Percentiles rank a stretch among this genome's conserved stretches.
Evolutionary conservation across 495 filamentous ascomycete genomes (phyloP).

Genomic region (Trichocladium uniseriatum): DNA sequence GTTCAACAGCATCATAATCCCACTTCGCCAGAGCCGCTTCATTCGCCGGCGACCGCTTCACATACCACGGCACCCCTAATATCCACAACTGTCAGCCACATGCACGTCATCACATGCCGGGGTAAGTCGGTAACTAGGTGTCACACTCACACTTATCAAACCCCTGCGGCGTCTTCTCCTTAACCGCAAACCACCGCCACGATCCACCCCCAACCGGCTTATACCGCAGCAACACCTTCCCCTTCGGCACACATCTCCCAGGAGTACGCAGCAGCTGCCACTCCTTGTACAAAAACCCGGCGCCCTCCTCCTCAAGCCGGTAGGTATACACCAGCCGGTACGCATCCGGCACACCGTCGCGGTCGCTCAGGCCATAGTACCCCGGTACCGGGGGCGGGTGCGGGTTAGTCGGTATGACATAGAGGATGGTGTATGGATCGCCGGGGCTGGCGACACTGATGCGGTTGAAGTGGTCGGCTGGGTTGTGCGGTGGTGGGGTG

Average conservation of each 20-base stretch:
- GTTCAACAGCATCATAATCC: constrained; percentile 9
- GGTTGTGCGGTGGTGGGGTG: constrained; percentile 14
- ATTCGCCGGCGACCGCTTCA: constrained; percentile 8
- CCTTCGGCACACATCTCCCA: not conserved
- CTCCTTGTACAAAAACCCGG: not conserved
- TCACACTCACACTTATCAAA: constrained; percentile 9
- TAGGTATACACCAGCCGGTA: constrained; percentile 14
- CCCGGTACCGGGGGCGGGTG: constrained; percentile 22
- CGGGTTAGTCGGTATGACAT: constrained; percentile 17
- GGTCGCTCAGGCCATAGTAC: constrained; percentile 14
- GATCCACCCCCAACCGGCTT: not conserved
- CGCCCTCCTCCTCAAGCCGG: constrained; percentile 4
- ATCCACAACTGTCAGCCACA: not conserved
- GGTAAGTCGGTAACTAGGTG: not conserved
- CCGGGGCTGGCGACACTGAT: not conserved
- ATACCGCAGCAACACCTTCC: constrained; percentile 6
- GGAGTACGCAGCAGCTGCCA: not conserved
- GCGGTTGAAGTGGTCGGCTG: constrained; percentile 14
- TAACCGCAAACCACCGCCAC: constrained; percentile 16
- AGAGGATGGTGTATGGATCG: not conserved
- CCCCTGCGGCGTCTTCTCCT: constrained; percentile 5
- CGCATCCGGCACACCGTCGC: constrained; percentile 13
- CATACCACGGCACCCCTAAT: constrained; percentile 12
- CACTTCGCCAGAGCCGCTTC: constrained; percentile 5
- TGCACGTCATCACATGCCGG: not conserved